A percentile compares a stretch with the other conserved stretches of the same genome.
Evolutionary conservation across 2,329 filamentous ascomycete species (phyloP).

Genomic region (Clarireedia homoeocarpa): DNA sequence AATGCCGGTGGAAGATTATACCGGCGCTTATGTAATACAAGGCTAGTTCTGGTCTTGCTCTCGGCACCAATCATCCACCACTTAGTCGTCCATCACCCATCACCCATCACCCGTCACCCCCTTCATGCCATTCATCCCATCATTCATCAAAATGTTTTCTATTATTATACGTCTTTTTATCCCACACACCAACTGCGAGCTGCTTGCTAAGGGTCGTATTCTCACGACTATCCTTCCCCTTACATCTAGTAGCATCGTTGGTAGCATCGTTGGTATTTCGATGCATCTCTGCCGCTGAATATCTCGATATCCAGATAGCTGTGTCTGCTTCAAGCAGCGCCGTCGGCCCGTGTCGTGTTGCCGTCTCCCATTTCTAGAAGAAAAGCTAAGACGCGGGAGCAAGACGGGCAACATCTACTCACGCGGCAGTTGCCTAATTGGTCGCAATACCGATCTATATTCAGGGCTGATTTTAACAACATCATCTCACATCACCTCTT

Average conservation of each 20-base stretch:
- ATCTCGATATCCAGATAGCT: too few relatives aligned
- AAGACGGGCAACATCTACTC: neutral
- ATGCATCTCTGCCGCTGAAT: too few relatives aligned
- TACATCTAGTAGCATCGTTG: neutral
- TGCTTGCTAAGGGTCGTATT: neutral
- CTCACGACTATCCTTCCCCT: neutral
- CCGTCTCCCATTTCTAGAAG: too few relatives aligned
- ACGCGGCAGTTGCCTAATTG: constrained; percentile 1
- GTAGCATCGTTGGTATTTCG: too few relatives aligned
- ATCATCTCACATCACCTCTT: constrained; percentile 3
- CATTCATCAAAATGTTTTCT: neutral
- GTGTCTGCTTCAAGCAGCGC: too few relatives aligned
- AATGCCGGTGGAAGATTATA: neutral
- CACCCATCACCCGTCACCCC: too few relatives aligned
- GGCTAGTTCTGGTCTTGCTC: neutral
- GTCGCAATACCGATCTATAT: neutral
- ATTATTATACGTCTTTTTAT: neutral
- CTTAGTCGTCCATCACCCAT: neutral
- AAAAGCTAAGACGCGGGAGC: too few relatives aligned
- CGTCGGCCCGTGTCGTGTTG: too few relatives aligned
- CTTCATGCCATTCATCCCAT: neutral
- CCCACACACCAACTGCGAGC: neutral
- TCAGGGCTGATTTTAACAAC: neutral
- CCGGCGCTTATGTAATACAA: neutral
- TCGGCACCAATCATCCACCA: neutral